Evolutionary conservation across 495 filamentous ascomycete species (phyloP).

Genomic region (Aspergillus affinis): DNA sequence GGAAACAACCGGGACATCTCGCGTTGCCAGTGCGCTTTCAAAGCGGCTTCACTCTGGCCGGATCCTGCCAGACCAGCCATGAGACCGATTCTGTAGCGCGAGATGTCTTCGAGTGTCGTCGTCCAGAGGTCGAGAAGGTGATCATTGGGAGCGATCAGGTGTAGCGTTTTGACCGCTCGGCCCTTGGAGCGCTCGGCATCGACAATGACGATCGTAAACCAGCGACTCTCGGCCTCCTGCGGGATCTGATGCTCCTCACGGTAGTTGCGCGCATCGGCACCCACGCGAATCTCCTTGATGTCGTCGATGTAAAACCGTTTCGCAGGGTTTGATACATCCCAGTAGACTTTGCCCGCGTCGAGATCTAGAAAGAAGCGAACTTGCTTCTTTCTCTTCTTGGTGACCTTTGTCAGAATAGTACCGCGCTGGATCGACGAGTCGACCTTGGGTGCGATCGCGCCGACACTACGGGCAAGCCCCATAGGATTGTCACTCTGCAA

Average conservation of each 20-base stretch:
- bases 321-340: conserved; percentile 74
- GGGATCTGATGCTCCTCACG: conserved; percentile 76
- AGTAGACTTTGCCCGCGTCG: conserved; percentile 78
- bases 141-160: conserved; percentile 74
- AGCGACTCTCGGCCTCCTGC: conserved; percentile 61
- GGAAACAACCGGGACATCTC: conserved; percentile 74
- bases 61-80: conserved; percentile 83
- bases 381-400: conserved; percentile 73
- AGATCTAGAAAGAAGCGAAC: conserved; percentile 76
- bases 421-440: conserved; percentile 72
- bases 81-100: conserved; percentile 78
- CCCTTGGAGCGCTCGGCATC: conserved; percentile 66
- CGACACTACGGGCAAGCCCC: conserved; percentile 32
- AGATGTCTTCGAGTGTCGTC: conserved; percentile 73
- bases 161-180: conserved; percentile 70
- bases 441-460: conserved; percentile 64
- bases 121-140: conserved; percentile 75
- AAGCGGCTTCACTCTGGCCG: conserved; percentile 69
- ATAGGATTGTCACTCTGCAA: conserved; percentile 38
- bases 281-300: conserved; percentile 83
- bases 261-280: conserved; percentile 84
- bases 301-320: conserved; percentile 93
- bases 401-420: conserved; percentile 74
- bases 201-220: conserved; percentile 86
- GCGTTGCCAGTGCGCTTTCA: conserved; percentile 79